Base-by-base conservation (phyloP, 345 rosid genomes). In the Euphorbia pulcherrima region DNA sequence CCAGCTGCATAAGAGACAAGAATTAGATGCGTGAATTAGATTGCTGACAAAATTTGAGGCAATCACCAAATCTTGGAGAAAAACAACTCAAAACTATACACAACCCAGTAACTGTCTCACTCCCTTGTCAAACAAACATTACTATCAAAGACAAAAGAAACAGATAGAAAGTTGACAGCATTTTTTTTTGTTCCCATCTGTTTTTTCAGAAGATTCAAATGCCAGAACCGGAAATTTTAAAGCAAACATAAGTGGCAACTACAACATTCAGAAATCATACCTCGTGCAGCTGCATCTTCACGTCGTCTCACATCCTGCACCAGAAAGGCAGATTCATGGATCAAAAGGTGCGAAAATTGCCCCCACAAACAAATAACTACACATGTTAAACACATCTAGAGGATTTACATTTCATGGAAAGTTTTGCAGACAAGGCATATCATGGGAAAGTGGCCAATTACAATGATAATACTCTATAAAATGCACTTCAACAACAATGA, bases 271-370 rank as follows among this genome's bases (percentile, higher is more conserved):
- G 33, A 55, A 54, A 67, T 68, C 48, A 67, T 68, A 76, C 80
- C 76, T 62, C 70, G 63, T 30, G 80, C 67, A 71, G 76, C 80
- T 55, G 80, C 76, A 28, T 76, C 80, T 72, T 76, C 80, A 63
- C 30, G 66, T 53, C 80, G 64, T 53, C 55, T 76, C 20, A 76
- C 72, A 18, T 76, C 80, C 76, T 68, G 66, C 60, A 72, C 40
- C 66, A 46, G 53, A 60, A 39, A 53, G 51, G 40, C 35, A 37
- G 51, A 50, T 56, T 37, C 28, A 51, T 56, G 16, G 44, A 59
- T 28, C 62, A 29, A 6, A 58, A 14, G 35, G 18, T 58, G 23
- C 35, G 18, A 33, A 59, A 30, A 3, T 17, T 33, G 46, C 39
- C 35, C 24, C 63, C 33, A 33, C 8, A 37, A 41, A 59, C 63